A percentile compares a stretch with the other conserved stretches of the same genome.
phyloP scores from a whole-genome alignment of 2,329 filamentous ascomycete species.

The Thielaviopsis cerberus region DNA sequence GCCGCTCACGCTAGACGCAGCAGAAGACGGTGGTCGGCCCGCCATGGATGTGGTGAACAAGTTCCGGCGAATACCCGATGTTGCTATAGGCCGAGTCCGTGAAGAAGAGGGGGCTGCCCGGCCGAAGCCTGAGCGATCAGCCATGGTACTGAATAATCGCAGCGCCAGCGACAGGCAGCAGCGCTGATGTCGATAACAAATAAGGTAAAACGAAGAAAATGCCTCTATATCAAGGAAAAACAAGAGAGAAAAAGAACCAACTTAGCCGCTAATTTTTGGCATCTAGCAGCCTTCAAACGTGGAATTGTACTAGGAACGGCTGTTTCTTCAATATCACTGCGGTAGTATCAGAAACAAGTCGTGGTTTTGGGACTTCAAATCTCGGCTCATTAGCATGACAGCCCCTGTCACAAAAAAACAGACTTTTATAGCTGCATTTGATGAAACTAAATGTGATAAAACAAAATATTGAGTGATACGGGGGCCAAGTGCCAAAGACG shows the following conservation, averaged over 20 bases:
- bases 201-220: not conserved
- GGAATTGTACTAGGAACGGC: no score
- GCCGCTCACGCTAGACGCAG: constrained; percentile 1
- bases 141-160: not conserved
- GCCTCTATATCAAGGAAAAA: not conserved
- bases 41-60: constrained; percentile 6
- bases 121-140: not conserved
- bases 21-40: constrained; percentile 6
- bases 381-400: no score
- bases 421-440: no score
- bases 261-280: not conserved
- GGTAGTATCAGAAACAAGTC: no score
- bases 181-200: not conserved
- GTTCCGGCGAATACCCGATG: constrained; percentile 7
- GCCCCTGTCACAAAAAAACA: no score
- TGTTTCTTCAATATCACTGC: no score
- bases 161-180: not conserved
- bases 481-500: no score
- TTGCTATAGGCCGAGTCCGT: constrained; percentile 5
- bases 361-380: no score
- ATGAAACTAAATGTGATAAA: no score
- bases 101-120: not conserved
- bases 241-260: not conserved
- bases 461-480: no score
- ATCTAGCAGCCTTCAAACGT: no score